Evolutionary conservation across 176 grass and related monocot species (phyloP), one percentile per base, ranked within the genome.

Genomic region (Paspalum vaginatum): DNA sequence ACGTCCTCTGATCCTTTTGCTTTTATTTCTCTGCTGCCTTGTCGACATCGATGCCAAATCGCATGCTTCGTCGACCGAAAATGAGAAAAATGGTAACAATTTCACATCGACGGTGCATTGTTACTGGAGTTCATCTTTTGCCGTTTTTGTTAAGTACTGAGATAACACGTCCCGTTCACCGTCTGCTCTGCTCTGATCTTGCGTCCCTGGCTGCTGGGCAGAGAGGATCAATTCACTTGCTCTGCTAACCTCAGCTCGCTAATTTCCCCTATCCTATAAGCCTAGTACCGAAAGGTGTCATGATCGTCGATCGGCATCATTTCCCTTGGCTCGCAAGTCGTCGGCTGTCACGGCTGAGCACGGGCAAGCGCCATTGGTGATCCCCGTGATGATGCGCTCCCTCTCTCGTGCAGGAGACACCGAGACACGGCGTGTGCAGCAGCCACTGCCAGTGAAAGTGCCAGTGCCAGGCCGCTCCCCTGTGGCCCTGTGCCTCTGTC

Each of bases 381-480:
- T 51, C 24, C 72, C 40, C 15, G 41, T 51, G 43, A 88, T 84
- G 68, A 88, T 75, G 49, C 65, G 58, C n/a, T 79, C 32, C 32
- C 32, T 32, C 32, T 32, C 51, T 32, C 75, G 61, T 67, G 86
- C 67, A 52, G 61, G 13, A 3, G 61, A 32, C 10, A 26, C 1
- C 50, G 18, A 51, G 74, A 83, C 80, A 88, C 42, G 40, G 67
- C 86, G 58, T 78, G 85, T 83, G 79, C 81, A 32, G 32, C 57
- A 60, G 10, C 57, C 63, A 71, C 65, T 81, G 78, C n/a, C 68
- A 76, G 68, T n/a, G n/a, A n/a, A n/a, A n/a, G n/a, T n/a, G n/a
- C n/a, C 63, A 71, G 65, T 81, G 78, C n/a, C 68, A 76, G 68
- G 6, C 16, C 62, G 2, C 22, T 4, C 21, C 16, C 56, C 26